A percentile compares a stretch with the other conserved stretches of the same genome.
Evolutionary conservation across 495 filamentous ascomycete genomes (phyloP).

Genomic region (Trichoderma orchidacearum): DNA sequence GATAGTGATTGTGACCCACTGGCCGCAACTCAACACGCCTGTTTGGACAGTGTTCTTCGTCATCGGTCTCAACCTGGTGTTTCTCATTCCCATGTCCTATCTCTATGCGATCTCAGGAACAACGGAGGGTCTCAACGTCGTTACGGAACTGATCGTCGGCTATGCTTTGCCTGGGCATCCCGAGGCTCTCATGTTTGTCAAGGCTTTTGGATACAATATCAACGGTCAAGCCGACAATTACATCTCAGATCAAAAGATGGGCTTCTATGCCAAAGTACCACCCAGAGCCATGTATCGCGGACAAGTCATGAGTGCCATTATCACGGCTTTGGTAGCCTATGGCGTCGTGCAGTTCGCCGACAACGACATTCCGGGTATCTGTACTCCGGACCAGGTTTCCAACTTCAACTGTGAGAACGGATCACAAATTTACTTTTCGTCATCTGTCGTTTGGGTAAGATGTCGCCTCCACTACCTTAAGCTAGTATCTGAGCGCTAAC

Average conservation of each 20-base stretch:
- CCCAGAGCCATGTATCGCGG: conserved; percentile 25
- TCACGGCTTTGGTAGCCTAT: conserved; percentile 23
- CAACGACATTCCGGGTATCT: conserved; percentile 20
- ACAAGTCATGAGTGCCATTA: conserved; percentile 24
- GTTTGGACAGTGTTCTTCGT: conserved; percentile 20
- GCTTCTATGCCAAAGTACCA: conserved; percentile 21
- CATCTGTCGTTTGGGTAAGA: conserved; percentile 26
- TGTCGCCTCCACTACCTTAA: background rate
- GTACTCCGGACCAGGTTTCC: conserved; percentile 21
- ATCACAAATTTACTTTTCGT: conserved; percentile 29
- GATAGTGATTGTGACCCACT: conserved; percentile 21
- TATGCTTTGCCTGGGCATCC: conserved; percentile 23
- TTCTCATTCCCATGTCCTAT: conserved; percentile 19
- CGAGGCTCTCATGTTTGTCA: conserved; percentile 30
- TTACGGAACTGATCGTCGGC: conserved; percentile 30
- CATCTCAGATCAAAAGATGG: conserved; percentile 25
- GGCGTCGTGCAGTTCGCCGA: conserved; percentile 25
- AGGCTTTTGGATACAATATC: conserved; percentile 27
- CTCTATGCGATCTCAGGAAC: conserved; percentile 28
- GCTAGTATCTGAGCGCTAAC: background rate
- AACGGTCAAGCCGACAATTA: conserved; percentile 24
- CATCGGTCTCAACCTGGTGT: conserved; percentile 23
- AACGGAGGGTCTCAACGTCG: conserved; percentile 25
- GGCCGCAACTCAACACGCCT: conserved; percentile 12
- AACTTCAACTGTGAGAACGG: conserved; percentile 22